A percentile compares a stretch with the other conserved stretches of the same genome.
phyloP scores from a whole-genome alignment of 106 monocot species.

The Chionographis japonica region DNA sequence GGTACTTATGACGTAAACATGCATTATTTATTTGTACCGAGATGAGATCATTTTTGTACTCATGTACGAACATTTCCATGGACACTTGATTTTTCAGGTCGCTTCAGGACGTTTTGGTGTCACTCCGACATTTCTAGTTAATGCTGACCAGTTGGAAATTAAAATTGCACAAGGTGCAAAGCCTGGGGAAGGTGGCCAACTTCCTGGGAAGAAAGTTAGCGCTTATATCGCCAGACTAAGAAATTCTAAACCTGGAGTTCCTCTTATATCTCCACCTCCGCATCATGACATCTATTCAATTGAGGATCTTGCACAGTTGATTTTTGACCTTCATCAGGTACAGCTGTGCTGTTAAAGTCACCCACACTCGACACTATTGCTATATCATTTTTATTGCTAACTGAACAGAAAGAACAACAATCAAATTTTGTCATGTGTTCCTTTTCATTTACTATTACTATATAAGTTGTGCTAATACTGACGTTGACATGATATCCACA shows the following conservation, averaged over 20 bases:
- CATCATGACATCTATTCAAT: slow-evolving; percentile 99
- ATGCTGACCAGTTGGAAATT: slow-evolving; percentile 93
- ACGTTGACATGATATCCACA: not conserved
- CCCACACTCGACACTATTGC: not conserved
- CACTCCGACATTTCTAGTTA: slow-evolving; percentile 94
- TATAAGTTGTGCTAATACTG: not conserved
- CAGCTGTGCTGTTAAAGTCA: not conserved
- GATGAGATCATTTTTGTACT: not conserved
- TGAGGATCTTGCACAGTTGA: slow-evolving; percentile 98
- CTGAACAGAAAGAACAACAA: no score
- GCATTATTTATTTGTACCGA: no score
- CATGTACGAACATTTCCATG: not conserved
- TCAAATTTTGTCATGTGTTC: no score
- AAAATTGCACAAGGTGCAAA: slow-evolving; percentile 99
- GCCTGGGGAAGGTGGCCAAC: slow-evolving; percentile 97
- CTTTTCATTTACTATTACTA: not conserved
- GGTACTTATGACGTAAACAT: no score
- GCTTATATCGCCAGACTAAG: slow-evolving; percentile 96
- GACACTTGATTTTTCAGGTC: slow-evolving; percentile 43
- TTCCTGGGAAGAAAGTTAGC: slow-evolving; percentile 98
- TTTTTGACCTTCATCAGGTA: slow-evolving; percentile 98
- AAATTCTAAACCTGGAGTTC: slow-evolving; percentile 98
- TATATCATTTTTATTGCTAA: not conserved
- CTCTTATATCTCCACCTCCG: slow-evolving; percentile 98
- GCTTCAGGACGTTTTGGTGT: slow-evolving; percentile 99